Percentiles rank a stretch among this genome's conserved stretches.
Evolutionary conservation across 106 monocot genomes (phyloP).

Genomic region (Apostasia ramifera): DNA sequence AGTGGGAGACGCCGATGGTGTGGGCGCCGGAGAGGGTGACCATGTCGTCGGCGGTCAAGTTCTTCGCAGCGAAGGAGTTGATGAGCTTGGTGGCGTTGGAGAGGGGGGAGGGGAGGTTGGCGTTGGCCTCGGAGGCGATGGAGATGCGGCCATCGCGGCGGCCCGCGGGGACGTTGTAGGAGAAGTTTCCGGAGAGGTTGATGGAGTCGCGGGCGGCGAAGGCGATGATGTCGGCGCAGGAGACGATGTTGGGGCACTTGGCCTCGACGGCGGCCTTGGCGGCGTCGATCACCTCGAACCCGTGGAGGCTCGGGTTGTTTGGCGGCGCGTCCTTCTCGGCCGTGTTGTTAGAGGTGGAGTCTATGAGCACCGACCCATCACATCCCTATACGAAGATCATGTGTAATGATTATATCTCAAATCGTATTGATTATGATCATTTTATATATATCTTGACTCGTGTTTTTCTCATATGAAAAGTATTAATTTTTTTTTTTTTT

Average conservation of each 20-base stretch:
- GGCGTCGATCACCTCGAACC: constrained; percentile 45
- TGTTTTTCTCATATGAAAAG: no score
- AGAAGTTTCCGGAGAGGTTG: constrained; percentile 17
- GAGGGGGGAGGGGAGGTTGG: constrained; percentile 23
- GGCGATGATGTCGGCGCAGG: constrained; percentile 49
- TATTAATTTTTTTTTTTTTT: no score
- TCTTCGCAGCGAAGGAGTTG: constrained; percentile 22
- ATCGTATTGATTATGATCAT: background rate
- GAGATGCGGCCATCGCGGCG: constrained; percentile 36
- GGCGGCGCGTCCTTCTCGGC: constrained; percentile 30
- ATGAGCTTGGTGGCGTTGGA: constrained; percentile 15
- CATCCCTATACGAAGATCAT: constrained; percentile 24
- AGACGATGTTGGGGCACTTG: constrained; percentile 27
- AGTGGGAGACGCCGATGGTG: constrained; percentile 42
- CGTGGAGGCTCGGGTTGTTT: constrained; percentile 48
- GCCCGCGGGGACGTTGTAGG: constrained; percentile 36
- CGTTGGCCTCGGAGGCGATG: constrained; percentile 5
- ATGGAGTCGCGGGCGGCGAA: constrained; percentile 44
- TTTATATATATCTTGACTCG: no score
- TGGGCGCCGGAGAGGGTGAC: constrained; percentile 48
- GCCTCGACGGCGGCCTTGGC: constrained; percentile 34
- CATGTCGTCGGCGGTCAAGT: constrained; percentile 33
- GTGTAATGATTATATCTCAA: background rate
- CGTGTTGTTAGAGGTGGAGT: constrained; percentile 14
- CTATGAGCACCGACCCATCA: constrained; percentile 39